phyloP scores from a whole-genome alignment of 2,329 filamentous ascomycete species.

The Fusarium sp. region DNA sequence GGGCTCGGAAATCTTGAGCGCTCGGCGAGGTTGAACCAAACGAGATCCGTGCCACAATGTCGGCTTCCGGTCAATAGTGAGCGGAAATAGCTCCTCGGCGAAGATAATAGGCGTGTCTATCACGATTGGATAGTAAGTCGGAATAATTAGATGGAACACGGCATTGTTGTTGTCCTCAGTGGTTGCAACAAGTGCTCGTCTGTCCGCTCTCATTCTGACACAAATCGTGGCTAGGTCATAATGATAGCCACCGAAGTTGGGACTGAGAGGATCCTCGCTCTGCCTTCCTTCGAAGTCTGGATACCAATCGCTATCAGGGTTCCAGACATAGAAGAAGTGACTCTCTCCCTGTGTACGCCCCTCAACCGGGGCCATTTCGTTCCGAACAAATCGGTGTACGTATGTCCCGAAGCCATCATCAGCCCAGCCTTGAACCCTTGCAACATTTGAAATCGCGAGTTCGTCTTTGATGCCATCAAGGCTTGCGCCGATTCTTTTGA shows the following conservation, averaged over 20 bases:
- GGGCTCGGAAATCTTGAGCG: rapidly evolving
- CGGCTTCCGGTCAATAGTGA: not conserved
- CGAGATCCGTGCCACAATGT: not conserved
- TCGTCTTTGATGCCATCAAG: rapidly evolving
- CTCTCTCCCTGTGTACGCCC: rapidly evolving
- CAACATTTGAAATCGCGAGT: not conserved
- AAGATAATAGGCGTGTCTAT: not conserved
- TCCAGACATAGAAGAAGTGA: not conserved
- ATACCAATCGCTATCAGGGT: not conserved
- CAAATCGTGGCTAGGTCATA: not conserved
- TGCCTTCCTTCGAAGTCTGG: not conserved
- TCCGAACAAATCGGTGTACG: rapidly evolving
- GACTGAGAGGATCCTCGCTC: rapidly evolving
- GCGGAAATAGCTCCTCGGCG: rapidly evolving
- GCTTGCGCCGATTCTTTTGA: not conserved
- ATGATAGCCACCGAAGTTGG: not conserved
- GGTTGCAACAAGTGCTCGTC: rapidly evolving
- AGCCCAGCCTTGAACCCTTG: rapidly evolving
- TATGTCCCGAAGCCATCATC: not conserved
- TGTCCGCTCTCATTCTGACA: not conserved
- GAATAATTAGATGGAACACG: rapidly evolving
- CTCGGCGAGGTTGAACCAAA: rapidly evolving
- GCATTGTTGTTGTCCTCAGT: rapidly evolving
- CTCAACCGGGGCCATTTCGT: not conserved
- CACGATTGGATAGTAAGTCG: not conserved